These are phyloP conservation scores for Tolypocladium inflatum DNA, from an alignment of 2,329 filamentous ascomycete genomes.

Conservation along the genomic window DNA sequence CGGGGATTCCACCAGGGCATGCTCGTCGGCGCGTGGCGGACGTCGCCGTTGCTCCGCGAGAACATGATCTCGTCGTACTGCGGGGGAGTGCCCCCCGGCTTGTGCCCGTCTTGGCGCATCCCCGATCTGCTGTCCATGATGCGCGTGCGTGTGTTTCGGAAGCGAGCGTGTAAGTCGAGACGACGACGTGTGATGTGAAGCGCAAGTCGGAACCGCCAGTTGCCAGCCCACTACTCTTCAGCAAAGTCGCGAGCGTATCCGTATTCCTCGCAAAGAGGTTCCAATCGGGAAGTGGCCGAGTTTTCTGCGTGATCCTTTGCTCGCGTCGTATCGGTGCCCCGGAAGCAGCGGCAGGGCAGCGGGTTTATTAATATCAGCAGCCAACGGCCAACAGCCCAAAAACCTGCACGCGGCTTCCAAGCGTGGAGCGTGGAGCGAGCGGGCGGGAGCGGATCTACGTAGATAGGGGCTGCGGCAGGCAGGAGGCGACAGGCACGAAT, in stretches of 20 bases:
- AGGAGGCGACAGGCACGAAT: background rate
- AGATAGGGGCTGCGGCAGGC: background rate
- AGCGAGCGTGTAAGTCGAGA: background rate
- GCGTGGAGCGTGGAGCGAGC: too few relatives aligned
- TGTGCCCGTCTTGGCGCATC: slow-evolving; percentile 6
- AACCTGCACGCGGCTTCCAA: background rate
- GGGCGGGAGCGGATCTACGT: too few relatives aligned
- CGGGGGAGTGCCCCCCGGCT: slow-evolving; percentile 14
- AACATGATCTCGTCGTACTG: slow-evolving; percentile 19
- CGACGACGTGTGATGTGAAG: background rate
- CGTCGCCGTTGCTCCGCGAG: slow-evolving; percentile 7
- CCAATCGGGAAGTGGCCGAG: background rate
- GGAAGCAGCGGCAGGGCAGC: background rate
- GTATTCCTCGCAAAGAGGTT: background rate
- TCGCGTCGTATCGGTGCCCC: background rate
- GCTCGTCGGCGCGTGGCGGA: slow-evolving; percentile 12
- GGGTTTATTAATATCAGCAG: background rate
- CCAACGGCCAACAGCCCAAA: background rate
- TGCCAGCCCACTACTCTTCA: background rate
- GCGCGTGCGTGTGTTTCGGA: background rate
- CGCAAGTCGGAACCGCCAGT: background rate
- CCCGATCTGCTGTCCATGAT: background rate
- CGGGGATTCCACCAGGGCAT: slow-evolving; percentile 36
- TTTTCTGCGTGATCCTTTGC: background rate
- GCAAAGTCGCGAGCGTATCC: background rate